Conservation (phyloP, 371 early-diverging fungal genomes). For the Rhizopus delemar region DNA sequence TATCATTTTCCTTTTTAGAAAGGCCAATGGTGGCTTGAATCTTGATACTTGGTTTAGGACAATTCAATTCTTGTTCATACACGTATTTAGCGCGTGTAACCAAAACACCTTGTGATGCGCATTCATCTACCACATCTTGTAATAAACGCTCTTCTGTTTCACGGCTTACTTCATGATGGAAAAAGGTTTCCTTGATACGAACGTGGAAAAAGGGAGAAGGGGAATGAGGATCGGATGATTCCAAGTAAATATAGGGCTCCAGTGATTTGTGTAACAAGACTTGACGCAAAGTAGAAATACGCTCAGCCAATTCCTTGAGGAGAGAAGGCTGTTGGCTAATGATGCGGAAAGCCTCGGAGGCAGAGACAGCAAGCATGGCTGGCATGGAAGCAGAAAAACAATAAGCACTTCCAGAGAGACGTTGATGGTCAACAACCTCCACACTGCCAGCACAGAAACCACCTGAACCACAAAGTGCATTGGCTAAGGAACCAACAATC, state of each 20-base stretch:
- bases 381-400: constrained; percentile 99
- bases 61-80: constrained; percentile 74
- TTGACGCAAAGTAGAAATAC: constrained; percentile 39
- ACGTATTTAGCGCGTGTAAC: constrained; percentile 88
- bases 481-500: constrained; percentile 89
- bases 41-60: constrained; percentile 83
- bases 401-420: constrained; percentile 92
- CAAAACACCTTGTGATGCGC: constrained; percentile 72
- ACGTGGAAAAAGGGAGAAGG: constrained; percentile 71
- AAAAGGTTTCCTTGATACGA: constrained; percentile 52
- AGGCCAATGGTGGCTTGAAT: constrained; percentile 77
- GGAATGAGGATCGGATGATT: constrained; percentile 52
- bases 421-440: constrained; percentile 93
- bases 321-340: constrained; percentile 49
- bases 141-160: constrained; percentile 67
- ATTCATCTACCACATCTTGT: constrained; percentile 85
- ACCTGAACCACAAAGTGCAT: constrained; percentile 86
- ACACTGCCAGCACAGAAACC: constrained; percentile 94
- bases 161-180: constrained; percentile 43
- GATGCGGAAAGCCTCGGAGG: constrained; percentile 81
- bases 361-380: constrained; percentile 90
- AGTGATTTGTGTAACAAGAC: constrained; percentile 38
- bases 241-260: constrained; percentile 47
- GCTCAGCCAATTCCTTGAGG: constrained; percentile 38
- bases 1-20: constrained; percentile 81